Evolutionary conservation across 192 early-diverging fungal species (phyloP).

Genomic region (Linnemannia zychae): DNA sequence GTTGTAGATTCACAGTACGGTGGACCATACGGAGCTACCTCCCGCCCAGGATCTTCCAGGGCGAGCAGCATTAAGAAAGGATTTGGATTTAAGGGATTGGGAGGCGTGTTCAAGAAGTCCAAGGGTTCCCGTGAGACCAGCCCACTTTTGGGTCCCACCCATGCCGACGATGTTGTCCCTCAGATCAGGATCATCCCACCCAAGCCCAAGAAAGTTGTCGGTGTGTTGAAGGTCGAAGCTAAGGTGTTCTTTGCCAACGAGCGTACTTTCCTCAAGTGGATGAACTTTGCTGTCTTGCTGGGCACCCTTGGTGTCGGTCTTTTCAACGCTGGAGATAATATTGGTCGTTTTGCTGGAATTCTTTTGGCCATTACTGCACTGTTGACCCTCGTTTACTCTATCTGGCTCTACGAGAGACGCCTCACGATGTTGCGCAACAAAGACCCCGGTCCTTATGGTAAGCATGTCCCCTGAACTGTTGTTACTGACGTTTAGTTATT

Average conservation of each 20-base stretch:
- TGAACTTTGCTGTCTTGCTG: constrained; percentile 80
- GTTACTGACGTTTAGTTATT: not conserved
- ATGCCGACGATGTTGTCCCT: constrained; percentile 20
- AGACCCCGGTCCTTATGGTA: constrained; percentile 68
- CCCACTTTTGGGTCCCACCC: constrained; percentile 40
- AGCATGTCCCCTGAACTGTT: not conserved
- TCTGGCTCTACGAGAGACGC: constrained; percentile 79
- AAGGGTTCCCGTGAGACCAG: constrained; percentile 32
- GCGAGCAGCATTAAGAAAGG: constrained; percentile 42
- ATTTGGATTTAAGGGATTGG: constrained; percentile 51
- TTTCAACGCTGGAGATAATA: constrained; percentile 80
- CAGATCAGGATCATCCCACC: constrained; percentile 55
- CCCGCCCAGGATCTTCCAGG: constrained; percentile 22
- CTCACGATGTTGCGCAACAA: constrained; percentile 74
- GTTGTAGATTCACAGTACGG: constrained; percentile 46
- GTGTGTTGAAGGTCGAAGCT: constrained; percentile 80
- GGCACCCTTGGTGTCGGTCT: constrained; percentile 78
- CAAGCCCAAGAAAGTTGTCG: constrained; percentile 61
- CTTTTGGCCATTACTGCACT: constrained; percentile 79
- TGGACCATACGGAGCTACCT: constrained; percentile 13
- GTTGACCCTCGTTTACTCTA: constrained; percentile 77
- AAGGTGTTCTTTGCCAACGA: constrained; percentile 93
- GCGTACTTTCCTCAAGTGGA: constrained; percentile 87
- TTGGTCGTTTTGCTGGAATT: constrained; percentile 78
- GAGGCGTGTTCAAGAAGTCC: constrained; percentile 39